Conservation (phyloP, 331 rosid species). For the Pyrus hybrid region DNA sequence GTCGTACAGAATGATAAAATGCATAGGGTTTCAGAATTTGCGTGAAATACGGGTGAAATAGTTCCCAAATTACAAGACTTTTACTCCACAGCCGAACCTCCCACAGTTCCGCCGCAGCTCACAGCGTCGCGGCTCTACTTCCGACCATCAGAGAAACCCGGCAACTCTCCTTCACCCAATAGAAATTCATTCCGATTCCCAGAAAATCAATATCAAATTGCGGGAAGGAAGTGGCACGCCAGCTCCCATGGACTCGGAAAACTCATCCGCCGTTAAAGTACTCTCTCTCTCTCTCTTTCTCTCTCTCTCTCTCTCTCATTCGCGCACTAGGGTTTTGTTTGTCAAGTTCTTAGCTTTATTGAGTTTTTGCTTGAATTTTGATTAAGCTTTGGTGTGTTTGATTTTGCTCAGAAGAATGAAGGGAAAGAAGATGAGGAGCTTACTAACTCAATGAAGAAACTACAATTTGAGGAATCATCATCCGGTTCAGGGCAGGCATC, state of each 20-base stretch:
- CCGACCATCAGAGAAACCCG: no score
- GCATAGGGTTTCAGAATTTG: no score
- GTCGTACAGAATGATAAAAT: no score
- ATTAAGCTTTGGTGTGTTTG: not conserved
- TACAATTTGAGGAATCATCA: conserved; percentile 52
- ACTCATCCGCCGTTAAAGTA: conserved; percentile 32
- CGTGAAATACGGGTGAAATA: no score
- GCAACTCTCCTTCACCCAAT: no score
- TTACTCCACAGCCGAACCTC: no score
- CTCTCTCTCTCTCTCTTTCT: not conserved
- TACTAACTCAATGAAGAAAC: conserved; percentile 42
- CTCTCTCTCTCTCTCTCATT: not conserved
- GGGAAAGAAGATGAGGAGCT: conserved; percentile 51
- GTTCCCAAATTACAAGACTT: no score
- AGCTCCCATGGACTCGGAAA: not conserved
- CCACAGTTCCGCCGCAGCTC: no score
- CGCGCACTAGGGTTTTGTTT: not conserved
- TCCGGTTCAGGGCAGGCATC: conserved; percentile 27
- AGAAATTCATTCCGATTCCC: no score
- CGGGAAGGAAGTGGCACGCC: no score
- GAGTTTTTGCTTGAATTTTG: not conserved
- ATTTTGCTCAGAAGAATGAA: conserved; percentile 27
- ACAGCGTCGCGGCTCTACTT: no score
- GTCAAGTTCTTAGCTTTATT: not conserved
- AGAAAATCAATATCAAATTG: no score